phyloP scores from a whole-genome alignment of 73 alveolate species.

The Tetrahymena elliotti region DNA sequence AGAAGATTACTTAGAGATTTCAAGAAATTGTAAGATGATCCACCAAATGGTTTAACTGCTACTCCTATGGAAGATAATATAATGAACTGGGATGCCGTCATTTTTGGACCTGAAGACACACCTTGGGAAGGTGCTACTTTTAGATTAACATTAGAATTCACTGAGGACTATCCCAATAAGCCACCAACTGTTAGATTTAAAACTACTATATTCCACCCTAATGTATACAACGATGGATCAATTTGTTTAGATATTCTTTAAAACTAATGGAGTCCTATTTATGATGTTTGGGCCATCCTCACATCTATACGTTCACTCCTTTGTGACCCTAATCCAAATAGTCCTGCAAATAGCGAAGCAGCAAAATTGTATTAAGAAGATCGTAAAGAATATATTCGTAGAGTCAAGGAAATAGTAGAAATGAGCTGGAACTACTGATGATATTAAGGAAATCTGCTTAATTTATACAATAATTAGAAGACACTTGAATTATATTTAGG shows the following conservation, averaged over 20 bases:
- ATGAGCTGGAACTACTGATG: conserved; percentile 55
- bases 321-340: conserved; percentile 59
- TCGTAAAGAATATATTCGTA: conserved; percentile 84
- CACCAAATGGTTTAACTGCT: conserved; percentile 74
- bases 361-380: conserved; percentile 84
- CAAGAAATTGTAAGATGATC: conserved; percentile 69
- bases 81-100: conserved; percentile 91
- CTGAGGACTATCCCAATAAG: conserved; percentile 96
- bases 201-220: conserved; percentile 95
- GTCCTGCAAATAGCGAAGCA: conserved; percentile 84
- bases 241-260: conserved; percentile 84
- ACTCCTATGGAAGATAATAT: conserved; percentile 83
- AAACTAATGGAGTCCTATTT: conserved; percentile 96
- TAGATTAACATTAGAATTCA: conserved; percentile 72
- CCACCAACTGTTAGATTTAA: conserved; percentile 91
- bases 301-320: conserved; percentile 75
- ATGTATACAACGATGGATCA: conserved; percentile 82
- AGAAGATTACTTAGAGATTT: conserved; percentile 87
- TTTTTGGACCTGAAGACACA: conserved; percentile 95
- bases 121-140: conserved; percentile 98
- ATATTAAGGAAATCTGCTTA: not conserved
- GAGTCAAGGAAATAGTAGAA: conserved; percentile 95
- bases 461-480: not conserved
- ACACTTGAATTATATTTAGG: not conserved
- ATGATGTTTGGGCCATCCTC: conserved; percentile 87